phyloP scores from a whole-genome alignment of 345 rosid genomes.

The Arabidopsis arenosa region DNA sequence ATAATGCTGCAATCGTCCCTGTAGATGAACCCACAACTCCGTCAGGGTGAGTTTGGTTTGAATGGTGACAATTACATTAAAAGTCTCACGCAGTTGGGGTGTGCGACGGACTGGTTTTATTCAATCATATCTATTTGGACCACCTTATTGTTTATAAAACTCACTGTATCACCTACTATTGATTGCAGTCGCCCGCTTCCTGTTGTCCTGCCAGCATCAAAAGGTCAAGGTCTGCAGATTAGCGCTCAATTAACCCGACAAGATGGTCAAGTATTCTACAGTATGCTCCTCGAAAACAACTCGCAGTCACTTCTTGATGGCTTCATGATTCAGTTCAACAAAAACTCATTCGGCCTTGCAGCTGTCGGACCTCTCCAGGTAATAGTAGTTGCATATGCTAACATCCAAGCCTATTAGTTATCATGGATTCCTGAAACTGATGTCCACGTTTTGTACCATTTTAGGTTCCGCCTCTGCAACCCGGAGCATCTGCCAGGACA shows the following conservation, averaged over 20 bases:
- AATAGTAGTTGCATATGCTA: conserved; percentile 28
- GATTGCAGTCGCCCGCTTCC: conserved; percentile 74
- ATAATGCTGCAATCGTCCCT: conserved; percentile 72
- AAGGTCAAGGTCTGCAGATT: conserved; percentile 82
- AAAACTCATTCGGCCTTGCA: conserved; percentile 89
- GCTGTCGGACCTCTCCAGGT: conserved; percentile 93
- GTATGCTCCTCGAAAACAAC: conserved; percentile 80
- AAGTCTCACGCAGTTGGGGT: background rate
- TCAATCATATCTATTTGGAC: background rate
- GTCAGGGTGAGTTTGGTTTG: conserved; percentile 60
- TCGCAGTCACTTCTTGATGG: conserved; percentile 82
- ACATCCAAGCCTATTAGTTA: background rate
- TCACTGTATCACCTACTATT: conserved; percentile 37
- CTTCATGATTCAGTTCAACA: conserved; percentile 98
- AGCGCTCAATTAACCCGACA: conserved; percentile 75
- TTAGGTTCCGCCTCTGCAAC: conserved; percentile 82
- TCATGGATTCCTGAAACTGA: conserved; percentile 21
- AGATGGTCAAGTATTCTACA: conserved; percentile 86
- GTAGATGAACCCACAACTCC: conserved; percentile 69
- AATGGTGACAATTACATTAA: background rate
- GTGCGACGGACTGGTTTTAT: conserved; percentile 8
- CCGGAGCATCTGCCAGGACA: conserved; percentile 68
- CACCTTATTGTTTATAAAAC: background rate
- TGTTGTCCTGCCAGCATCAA: conserved; percentile 63
- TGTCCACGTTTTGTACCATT: background rate